A percentile compares a stretch with the other conserved stretches of the same genome.
phyloP scores from a whole-genome alignment of 2,329 filamentous ascomycete species.

The Ceratocystis cacaofunesta region DNA sequence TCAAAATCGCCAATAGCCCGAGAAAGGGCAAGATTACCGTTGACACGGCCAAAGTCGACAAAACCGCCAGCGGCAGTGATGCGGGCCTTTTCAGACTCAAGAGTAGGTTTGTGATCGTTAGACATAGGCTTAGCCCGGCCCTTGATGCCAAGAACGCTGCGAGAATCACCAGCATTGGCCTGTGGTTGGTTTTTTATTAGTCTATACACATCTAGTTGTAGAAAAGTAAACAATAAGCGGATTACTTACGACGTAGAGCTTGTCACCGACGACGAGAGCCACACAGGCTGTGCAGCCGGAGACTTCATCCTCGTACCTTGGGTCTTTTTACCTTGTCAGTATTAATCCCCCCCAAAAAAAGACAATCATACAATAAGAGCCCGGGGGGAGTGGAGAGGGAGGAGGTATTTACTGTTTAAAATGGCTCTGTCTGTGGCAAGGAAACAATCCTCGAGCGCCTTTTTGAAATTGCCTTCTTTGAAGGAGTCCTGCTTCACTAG shows the following conservation, averaged over 20 bases:
- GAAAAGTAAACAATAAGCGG: neutral
- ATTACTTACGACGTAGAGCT: constrained; percentile 79
- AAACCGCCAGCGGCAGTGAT: constrained; percentile 94
- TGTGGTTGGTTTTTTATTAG: constrained; percentile 26
- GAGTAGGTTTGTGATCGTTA: constrained; percentile 98
- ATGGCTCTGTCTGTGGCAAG: constrained; percentile 92
- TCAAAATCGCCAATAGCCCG: constrained; percentile 98
- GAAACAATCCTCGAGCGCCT: constrained; percentile 94
- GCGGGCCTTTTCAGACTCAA: constrained; percentile 91
- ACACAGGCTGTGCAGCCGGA: constrained; percentile 96
- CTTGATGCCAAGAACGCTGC: constrained; percentile 90
- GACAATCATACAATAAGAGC: too few relatives aligned
- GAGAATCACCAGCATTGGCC: constrained; percentile 95
- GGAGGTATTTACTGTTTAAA: constrained; percentile 56
- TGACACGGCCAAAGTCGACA: constrained; percentile 95
- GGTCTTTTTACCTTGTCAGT: constrained; percentile 43
- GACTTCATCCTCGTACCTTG: constrained; percentile 92
- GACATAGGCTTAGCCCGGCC: constrained; percentile 93
- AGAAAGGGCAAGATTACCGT: constrained; percentile 91
- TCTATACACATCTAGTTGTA: neutral
- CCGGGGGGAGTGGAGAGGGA: neutral
- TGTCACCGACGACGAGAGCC: constrained; percentile 72
- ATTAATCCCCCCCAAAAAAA: neutral
- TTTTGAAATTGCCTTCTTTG: constrained; percentile 78
- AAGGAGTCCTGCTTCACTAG: constrained; percentile 90